Conservation (phyloP, 1,284 basidiomycete species). For the Bondarzewia mesenterica region DNA sequence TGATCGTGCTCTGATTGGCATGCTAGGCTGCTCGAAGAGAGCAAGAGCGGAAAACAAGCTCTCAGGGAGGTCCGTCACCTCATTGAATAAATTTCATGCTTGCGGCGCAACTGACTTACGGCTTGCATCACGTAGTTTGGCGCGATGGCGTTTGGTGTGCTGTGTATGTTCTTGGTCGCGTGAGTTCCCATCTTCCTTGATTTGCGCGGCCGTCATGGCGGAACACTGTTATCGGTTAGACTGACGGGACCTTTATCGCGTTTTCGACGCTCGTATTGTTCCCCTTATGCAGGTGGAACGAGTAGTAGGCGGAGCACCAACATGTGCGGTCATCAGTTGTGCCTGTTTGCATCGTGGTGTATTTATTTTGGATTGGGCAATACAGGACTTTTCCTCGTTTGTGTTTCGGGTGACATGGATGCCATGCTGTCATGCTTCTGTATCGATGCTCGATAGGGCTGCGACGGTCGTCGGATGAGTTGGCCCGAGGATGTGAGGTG, state of each 20-base stretch:
- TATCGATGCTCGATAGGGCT: too few species aligned
- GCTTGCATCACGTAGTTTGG: slow-evolving; percentile 52
- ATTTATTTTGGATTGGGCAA: background rate
- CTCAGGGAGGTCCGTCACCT: slow-evolving; percentile 62
- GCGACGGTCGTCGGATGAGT: too few species aligned
- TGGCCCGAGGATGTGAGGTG: background rate
- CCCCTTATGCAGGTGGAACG: slow-evolving; percentile 89
- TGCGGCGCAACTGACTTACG: slow-evolving; percentile 6
- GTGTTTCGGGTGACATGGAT: background rate
- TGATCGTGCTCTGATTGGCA: too few species aligned
- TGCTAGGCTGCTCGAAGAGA: slow-evolving; percentile 71
- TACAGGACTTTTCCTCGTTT: background rate
- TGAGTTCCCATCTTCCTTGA: slow-evolving; percentile 40
- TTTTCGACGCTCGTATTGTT: too few species aligned
- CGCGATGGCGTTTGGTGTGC: slow-evolving; percentile 82
- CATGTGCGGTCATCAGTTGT: background rate
- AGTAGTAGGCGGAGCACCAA: slow-evolving; percentile 45
- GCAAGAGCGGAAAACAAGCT: slow-evolving; percentile 78
- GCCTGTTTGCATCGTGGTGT: background rate
- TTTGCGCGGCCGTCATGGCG: background rate
- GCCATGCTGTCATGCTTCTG: background rate
- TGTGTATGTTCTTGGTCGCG: slow-evolving; percentile 85
- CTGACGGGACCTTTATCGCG: slow-evolving; percentile 14
- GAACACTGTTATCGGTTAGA: slow-evolving; percentile 1
- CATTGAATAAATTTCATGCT: slow-evolving; percentile 1